Evolutionary conservation across 2,329 filamentous ascomycete species (phyloP), one percentile per base, ranked within the genome.

Genomic region (Fusarium chlamydosporum): DNA sequence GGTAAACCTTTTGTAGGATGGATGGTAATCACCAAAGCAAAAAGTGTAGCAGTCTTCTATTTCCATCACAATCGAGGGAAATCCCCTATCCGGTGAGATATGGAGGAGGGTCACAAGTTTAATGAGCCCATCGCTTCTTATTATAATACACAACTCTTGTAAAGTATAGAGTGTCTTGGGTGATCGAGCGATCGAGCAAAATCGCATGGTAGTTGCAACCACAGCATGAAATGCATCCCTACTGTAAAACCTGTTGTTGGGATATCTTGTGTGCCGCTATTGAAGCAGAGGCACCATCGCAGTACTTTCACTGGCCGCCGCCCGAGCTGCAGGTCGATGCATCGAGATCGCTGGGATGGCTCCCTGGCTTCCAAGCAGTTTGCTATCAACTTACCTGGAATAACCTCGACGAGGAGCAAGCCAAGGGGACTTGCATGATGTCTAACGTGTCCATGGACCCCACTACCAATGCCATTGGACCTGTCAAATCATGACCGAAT

Each of bases 101-200:
- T 54, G 61, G 23, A 47, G 38, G 43, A 53, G n/a, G 18, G 37
- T 27, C 26, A 65, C n/a, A 53, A 53, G 61, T 60, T 65, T 48
- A 65, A 65, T 53, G 53, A 65, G 37, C 45, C 61, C 61, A 23
- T 50, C 46, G 41, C 35, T 46, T 60, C 54, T 64, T 65, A 65
- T 65, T 48, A 33, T 12, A 52, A 40, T 26, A 45, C n/a, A 18
- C 18, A 42, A 40, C 35, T 53, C 41, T 43, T 16, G 41, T 37
- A 54, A 37, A 46, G 34, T 31, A n/a, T 37, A 60, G 23, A 53
- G 35, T 65, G 61, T 65, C 61, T 65, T 54, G 53, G 29, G 54
- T 48, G 61, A 65, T 65, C 53, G 61, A 60, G 46, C 35, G 61
- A 65, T 65, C 34, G 41, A 60, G 20, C 12, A 43, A 7, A 34